These are phyloP conservation scores for Raphanus raphanistrum DNA, from an alignment of 345 rosid species.

Conservation along the genomic window DNA sequence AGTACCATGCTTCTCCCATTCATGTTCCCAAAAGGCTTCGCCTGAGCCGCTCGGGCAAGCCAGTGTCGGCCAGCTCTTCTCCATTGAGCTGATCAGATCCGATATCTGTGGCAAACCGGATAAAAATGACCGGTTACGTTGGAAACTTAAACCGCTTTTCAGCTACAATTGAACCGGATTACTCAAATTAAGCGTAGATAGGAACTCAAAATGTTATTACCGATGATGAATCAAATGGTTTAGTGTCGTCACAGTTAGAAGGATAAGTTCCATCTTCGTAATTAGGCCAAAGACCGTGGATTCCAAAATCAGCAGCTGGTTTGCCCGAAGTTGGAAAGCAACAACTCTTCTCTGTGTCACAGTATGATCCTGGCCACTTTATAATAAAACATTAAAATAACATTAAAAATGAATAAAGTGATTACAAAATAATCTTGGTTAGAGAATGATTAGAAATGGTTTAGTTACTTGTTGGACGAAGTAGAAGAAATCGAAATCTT, in stretches of 20 bases:
- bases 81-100: constrained; percentile 58
- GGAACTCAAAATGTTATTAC: constrained; percentile 28
- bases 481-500: constrained; percentile 94
- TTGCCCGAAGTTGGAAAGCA: constrained; percentile 87
- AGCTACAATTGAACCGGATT: background rate
- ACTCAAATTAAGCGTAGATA: background rate
- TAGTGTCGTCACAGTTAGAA: constrained; percentile 62
- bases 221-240: constrained; percentile 55
- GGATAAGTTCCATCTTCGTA: constrained; percentile 76
- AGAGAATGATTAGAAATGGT: background rate
- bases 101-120: constrained; percentile 44
- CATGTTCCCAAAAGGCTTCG: constrained; percentile 73
- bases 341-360: constrained; percentile 65
- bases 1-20: constrained; percentile 97
- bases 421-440: background rate
- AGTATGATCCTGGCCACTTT: constrained; percentile 97
- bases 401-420: background rate
- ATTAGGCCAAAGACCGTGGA: constrained; percentile 98
- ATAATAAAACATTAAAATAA: background rate
- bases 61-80: constrained; percentile 78
- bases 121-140: constrained; percentile 8
- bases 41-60: constrained; percentile 77
- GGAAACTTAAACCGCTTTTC: background rate
- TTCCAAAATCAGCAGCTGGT: constrained; percentile 86
- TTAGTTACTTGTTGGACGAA: constrained; percentile 76